phyloP scores from a whole-genome alignment of 2,329 filamentous ascomycete genomes.

The Fusarium sp. region DNA sequence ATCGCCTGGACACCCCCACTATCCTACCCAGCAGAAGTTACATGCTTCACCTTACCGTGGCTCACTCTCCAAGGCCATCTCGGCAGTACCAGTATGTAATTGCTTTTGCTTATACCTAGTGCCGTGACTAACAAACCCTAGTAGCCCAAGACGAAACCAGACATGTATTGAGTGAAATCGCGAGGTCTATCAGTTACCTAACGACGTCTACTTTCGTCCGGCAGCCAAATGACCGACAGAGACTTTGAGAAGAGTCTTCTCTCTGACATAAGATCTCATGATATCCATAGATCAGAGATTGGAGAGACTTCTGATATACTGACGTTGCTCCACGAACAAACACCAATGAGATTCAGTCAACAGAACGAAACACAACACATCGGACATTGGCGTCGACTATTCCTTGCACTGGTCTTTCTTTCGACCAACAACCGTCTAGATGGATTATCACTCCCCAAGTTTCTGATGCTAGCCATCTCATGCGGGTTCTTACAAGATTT shows the following conservation, averaged over 20 bases:
- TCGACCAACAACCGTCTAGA: not conserved
- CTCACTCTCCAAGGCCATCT: not conserved
- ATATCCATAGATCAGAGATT: too few species aligned
- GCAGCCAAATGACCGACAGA: too few species aligned
- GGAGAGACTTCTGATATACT: not conserved
- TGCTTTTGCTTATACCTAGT: not conserved
- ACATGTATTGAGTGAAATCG: too few species aligned
- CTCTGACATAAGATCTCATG: too few species aligned
- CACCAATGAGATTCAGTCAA: not conserved
- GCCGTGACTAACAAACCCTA: too few species aligned
- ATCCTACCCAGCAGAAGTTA: not conserved
- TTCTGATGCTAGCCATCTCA: not conserved
- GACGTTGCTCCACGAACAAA: not conserved
- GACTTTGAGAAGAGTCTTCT: too few species aligned
- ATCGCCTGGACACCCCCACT: not conserved
- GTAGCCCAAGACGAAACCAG: too few species aligned
- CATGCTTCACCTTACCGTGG: not conserved
- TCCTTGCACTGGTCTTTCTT: not conserved
- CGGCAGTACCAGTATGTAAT: not conserved
- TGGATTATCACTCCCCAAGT: fast-evolving
- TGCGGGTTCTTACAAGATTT: not conserved
- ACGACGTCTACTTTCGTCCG: too few species aligned
- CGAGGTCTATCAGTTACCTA: too few species aligned
- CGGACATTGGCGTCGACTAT: not conserved
- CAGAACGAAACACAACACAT: not conserved